phyloP scores from a whole-genome alignment of 1,284 basidiomycete species.

The Athelia sp. region DNA sequence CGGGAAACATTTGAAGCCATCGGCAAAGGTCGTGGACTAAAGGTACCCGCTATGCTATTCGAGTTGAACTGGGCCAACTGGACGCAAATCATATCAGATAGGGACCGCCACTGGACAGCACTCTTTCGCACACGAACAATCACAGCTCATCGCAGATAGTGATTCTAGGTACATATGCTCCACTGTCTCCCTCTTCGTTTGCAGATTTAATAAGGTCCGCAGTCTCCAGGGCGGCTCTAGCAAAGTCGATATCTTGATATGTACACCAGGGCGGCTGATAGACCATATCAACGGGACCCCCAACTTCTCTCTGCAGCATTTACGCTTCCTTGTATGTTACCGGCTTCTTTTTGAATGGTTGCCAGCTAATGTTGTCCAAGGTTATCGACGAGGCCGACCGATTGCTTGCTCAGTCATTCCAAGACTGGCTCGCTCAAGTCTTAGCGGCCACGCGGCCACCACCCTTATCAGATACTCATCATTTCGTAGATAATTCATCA shows the following conservation, averaged over 20 bases:
- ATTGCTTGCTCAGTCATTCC: constrained; percentile 91
- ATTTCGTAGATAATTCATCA: not conserved
- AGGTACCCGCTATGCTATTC: constrained; percentile 43
- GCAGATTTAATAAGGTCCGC: constrained; percentile 2
- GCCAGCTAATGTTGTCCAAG: constrained; percentile 20
- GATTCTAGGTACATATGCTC: constrained; percentile 35
- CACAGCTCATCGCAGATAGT: constrained; percentile 59
- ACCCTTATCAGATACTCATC: constrained; percentile 4
- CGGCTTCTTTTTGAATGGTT: constrained; percentile 2
- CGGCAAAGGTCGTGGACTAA: constrained; percentile 81
- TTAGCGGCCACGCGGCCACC: constrained; percentile 65
- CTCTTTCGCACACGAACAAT: constrained; percentile 79
- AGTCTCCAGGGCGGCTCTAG: constrained; percentile 75
- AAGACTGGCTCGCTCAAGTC: constrained; percentile 88
- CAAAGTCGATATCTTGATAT: constrained; percentile 91
- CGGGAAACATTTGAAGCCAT: constrained; percentile 86
- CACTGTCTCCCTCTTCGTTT: not conserved
- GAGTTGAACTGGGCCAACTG: not conserved
- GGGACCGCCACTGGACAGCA: constrained; percentile 81
- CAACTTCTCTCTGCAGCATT: constrained; percentile 90
- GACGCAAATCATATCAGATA: constrained; percentile 40
- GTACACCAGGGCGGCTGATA: constrained; percentile 92
- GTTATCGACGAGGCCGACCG: constrained; percentile 98
- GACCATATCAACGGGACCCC: constrained; percentile 88
- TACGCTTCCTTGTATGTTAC: constrained; percentile 77